A percentile compares a stretch with the other conserved stretches of the same genome.
Conservation (phyloP, 306 rosid species). For the Pueraria montana region DNA sequence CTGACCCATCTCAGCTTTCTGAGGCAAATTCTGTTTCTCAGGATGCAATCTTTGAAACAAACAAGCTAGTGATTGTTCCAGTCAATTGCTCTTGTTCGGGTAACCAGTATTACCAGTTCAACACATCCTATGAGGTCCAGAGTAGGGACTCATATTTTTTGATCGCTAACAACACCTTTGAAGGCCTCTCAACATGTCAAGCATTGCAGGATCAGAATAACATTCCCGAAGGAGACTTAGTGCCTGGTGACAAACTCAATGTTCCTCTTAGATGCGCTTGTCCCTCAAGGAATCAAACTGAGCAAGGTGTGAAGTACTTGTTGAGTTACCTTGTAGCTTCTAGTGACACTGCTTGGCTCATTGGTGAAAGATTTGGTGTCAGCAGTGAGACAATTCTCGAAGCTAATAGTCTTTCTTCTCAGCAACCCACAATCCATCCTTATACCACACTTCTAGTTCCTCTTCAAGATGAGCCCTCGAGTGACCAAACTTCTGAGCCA, state of each 20-base stretch:
- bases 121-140: conserved; percentile 52
- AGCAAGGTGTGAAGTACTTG: conserved; percentile 58
- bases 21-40: conserved; percentile 55
- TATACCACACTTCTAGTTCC: conserved; percentile 69
- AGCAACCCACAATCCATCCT: conserved; percentile 39
- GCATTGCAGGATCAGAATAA: conserved; percentile 54
- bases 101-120: conserved; percentile 59
- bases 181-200: conserved; percentile 79
- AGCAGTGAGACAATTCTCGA: conserved; percentile 28
- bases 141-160: not conserved
- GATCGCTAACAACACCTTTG: conserved; percentile 59
- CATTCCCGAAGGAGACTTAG: conserved; percentile 14
- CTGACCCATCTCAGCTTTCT: conserved; percentile 64
- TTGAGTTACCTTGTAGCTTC: conserved; percentile 52
- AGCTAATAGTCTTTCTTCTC: conserved; percentile 60
- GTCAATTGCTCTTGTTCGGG: conserved; percentile 69
- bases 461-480: conserved; percentile 59
- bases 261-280: conserved; percentile 88
- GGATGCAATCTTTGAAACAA: conserved; percentile 50
- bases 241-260: conserved; percentile 45
- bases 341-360: conserved; percentile 39
- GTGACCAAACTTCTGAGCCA: conserved; percentile 49
- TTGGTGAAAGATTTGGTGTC: conserved; percentile 52
- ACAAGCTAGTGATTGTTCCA: conserved; percentile 69
- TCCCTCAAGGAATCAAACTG: conserved; percentile 70